Conservation (phyloP, 768 basidiomycete genomes). For the Leccinellum luteum region DNA sequence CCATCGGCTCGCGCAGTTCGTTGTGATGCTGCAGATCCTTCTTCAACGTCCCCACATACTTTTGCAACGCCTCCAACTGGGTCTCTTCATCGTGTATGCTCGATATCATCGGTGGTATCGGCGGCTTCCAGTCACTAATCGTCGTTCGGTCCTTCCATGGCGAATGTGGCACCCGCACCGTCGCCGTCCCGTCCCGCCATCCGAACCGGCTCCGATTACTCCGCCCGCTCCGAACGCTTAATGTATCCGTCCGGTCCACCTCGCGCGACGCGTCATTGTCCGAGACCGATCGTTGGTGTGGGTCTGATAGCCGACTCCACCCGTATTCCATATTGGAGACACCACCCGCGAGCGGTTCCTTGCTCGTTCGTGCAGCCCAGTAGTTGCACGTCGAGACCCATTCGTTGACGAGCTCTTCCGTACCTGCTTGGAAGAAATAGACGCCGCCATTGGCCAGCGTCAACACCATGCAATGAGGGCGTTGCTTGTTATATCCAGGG, state of each 20-base stretch:
- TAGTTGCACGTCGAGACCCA: slow-evolving; percentile 99
- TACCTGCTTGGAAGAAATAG: slow-evolving; percentile 99
- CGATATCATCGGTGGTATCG: slow-evolving; percentile 76
- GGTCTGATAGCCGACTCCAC: slow-evolving; percentile 79
- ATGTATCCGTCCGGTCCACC: slow-evolving; percentile 53
- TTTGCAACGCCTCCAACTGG: slow-evolving; percentile 85
- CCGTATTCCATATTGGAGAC: slow-evolving; percentile 99
- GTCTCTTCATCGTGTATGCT: slow-evolving; percentile 90
- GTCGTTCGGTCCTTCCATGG: slow-evolving; percentile 72
- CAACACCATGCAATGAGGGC: slow-evolving; percentile 94
- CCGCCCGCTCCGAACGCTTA: slow-evolving; percentile 74
- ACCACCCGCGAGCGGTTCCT: slow-evolving; percentile 92
- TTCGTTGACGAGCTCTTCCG: slow-evolving; percentile 97
- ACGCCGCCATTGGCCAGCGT: slow-evolving; percentile 85
- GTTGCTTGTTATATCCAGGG: slow-evolving; percentile 86
- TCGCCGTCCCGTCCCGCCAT: slow-evolving; percentile 66
- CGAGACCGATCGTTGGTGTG: slow-evolving; percentile 53
- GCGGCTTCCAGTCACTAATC: slow-evolving; percentile 94
- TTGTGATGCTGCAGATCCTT: slow-evolving; percentile 82
- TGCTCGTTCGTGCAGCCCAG: slow-evolving; percentile 94
- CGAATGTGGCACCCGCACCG: slow-evolving; percentile 63
- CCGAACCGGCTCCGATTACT: slow-evolving; percentile 73
- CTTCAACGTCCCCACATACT: slow-evolving; percentile 74
- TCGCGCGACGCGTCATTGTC: slow-evolving; percentile 53
- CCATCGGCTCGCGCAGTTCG: slow-evolving; percentile 80